phyloP scores from a whole-genome alignment of 2,329 filamentous ascomycete genomes.

The Nemania bipapillata region DNA sequence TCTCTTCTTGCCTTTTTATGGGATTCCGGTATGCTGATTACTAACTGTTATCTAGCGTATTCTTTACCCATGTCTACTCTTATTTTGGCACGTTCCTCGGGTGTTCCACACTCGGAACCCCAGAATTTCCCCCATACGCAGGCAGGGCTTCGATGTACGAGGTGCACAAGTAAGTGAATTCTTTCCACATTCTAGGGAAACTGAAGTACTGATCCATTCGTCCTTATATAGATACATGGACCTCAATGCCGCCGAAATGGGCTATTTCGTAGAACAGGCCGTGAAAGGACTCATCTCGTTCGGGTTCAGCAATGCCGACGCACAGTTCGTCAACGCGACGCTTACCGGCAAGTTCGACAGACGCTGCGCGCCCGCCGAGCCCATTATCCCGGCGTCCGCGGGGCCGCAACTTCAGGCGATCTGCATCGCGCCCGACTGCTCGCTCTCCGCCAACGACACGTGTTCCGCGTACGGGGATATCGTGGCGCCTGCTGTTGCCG shows the following conservation, averaged over 20 bases:
- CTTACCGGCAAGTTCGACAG: conserved; percentile 4
- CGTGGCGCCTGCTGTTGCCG: not conserved
- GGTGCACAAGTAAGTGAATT: not conserved
- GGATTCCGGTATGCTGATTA: not conserved
- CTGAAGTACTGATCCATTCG: not conserved
- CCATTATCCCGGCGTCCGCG: conserved; percentile 7
- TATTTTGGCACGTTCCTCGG: conserved; percentile 17
- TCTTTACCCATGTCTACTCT: conserved; percentile 23
- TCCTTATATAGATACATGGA: conserved; percentile 4
- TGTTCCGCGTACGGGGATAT: conserved; percentile 6
- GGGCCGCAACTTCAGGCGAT: conserved; percentile 16
- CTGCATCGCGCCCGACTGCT: conserved; percentile 12
- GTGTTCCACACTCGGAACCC: conserved; percentile 7
- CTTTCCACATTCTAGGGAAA: not conserved
- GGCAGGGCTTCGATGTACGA: conserved; percentile 11
- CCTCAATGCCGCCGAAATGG: conserved; percentile 16
- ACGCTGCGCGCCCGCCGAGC: conserved; percentile 9
- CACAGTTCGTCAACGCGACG: conserved; percentile 12
- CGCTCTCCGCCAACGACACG: conserved; percentile 11
- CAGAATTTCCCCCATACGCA: conserved; percentile 5
- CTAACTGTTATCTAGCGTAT: not conserved
- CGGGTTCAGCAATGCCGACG: conserved; percentile 14
- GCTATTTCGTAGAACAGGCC: conserved; percentile 13
- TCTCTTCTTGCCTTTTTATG: not conserved
- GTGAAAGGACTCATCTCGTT: conserved; percentile 6